Percentiles rank a stretch among this genome's conserved stretches.
These are phyloP conservation scores for Podila clonocystis DNA, from an alignment of 192 early-diverging fungal genomes.

Conservation along the genomic window DNA sequence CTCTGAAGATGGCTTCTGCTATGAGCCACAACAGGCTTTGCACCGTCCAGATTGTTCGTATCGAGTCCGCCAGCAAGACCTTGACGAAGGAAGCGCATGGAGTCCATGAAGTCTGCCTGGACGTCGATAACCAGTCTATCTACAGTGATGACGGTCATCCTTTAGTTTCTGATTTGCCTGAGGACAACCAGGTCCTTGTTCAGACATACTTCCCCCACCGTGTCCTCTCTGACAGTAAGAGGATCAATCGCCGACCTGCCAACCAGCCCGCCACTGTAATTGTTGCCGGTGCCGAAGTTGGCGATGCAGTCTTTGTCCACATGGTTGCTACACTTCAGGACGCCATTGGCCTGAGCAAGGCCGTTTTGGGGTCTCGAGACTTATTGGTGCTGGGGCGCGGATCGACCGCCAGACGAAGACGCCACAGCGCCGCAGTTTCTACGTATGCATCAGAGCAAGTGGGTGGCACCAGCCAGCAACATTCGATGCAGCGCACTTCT, in stretches of 20 bases:
- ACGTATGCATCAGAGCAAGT: background rate
- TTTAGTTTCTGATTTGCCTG: background rate
- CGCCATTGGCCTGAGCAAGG: slow-evolving; percentile 44
- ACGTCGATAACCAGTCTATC: slow-evolving; percentile 15
- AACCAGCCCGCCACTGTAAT: background rate
- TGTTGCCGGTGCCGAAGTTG: slow-evolving; percentile 19
- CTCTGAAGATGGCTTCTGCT: slow-evolving; percentile 34
- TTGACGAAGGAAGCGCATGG: background rate
- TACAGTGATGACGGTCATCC: slow-evolving; percentile 7
- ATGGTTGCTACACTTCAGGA: slow-evolving; percentile 49
- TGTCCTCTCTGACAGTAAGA: slow-evolving; percentile 5
- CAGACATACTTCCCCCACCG: slow-evolving; percentile 27
- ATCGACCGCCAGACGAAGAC: slow-evolving; percentile 3
- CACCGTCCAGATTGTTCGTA: slow-evolving; percentile 31
- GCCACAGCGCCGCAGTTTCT: slow-evolving; percentile 8
- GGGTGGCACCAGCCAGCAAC: background rate
- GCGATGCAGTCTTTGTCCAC: slow-evolving; percentile 30
- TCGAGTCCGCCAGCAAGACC: slow-evolving; percentile 2
- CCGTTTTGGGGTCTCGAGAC: slow-evolving; percentile 54
- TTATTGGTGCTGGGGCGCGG: slow-evolving; percentile 60
- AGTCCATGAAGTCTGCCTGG: background rate
- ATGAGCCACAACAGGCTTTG: slow-evolving; percentile 41
- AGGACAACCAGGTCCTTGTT: slow-evolving; percentile 23
- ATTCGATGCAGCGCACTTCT: background rate
- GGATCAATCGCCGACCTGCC: background rate